Conservation (phyloP, 257 asterid species). For the Eucommia ulmoides region DNA sequence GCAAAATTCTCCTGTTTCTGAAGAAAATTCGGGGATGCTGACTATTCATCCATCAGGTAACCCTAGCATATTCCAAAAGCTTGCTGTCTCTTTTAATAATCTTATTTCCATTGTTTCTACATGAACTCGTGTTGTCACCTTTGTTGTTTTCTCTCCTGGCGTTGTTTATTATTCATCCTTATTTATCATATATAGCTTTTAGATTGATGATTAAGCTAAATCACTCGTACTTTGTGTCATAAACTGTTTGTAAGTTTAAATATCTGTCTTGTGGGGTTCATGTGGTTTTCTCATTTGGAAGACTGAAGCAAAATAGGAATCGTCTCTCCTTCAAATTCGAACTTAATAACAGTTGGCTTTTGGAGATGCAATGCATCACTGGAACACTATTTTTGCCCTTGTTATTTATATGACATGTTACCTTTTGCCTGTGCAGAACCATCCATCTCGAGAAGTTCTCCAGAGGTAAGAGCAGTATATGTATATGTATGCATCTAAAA, state of each 20-base stretch:
- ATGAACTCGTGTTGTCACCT: neutral
- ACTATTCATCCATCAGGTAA: constrained; percentile 66
- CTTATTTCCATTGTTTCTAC: neutral
- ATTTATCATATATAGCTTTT: no score
- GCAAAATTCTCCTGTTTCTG: constrained; percentile 70
- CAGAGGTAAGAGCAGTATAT: constrained; percentile 15
- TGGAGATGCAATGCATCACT: neutral
- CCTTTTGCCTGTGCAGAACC: constrained; percentile 17
- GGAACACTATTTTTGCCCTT: neutral
- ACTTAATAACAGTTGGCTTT: neutral
- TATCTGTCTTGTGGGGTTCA: neutral
- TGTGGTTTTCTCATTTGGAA: neutral
- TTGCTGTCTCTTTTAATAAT: neutral
- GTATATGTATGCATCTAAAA: neutral
- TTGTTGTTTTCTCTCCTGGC: no score
- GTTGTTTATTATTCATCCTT: no score
- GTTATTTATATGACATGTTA: neutral
- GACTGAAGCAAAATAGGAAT: no score
- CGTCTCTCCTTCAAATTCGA: no score
- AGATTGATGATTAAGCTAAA: no score
- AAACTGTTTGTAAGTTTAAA: neutral
- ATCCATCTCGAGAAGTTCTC: constrained; percentile 13
- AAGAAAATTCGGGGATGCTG: constrained; percentile 31
- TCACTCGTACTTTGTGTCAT: no score
- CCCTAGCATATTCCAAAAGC: constrained; percentile 7